These are phyloP conservation scores for Wallacemonas rigidus DNA, from an alignment of 208 protist species.

Conservation along the genomic window DNA sequence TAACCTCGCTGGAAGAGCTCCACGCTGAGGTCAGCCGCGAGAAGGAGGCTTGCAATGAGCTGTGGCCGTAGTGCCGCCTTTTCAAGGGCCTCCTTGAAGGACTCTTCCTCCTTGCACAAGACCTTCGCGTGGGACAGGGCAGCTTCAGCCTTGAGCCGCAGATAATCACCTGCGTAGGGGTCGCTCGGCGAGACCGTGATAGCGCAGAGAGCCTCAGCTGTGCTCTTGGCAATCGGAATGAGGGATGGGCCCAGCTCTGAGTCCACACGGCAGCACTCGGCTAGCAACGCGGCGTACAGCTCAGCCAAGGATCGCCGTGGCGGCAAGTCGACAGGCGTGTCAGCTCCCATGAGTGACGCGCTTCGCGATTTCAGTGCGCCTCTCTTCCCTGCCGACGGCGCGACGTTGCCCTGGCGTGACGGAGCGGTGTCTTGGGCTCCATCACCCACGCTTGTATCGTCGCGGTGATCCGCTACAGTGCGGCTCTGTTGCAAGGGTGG, in stretches of 20 bases:
- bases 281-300: constrained; percentile 67
- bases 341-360: not conserved
- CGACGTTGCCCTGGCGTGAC: not conserved
- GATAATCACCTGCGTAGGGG: constrained; percentile 14
- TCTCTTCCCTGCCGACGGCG: not conserved
- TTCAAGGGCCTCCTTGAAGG: not conserved
- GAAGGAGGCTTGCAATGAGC: constrained; percentile 2
- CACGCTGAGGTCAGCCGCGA: constrained; percentile 35
- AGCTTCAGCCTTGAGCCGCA: constrained; percentile 29
- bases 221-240: constrained; percentile 53
- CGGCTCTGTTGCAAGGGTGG: constrained; percentile 29
- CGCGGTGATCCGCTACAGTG: not conserved
- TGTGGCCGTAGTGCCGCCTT: constrained; percentile 3
- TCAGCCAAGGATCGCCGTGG: constrained; percentile 43
- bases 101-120: constrained; percentile 29
- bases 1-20: constrained; percentile 38
- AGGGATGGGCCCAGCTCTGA: constrained; percentile 48
- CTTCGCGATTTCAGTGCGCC: not conserved
- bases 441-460: not conserved
- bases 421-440: too few relatives aligned
- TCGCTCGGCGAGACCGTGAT: constrained; percentile 27
- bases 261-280: constrained; percentile 44
- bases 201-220: constrained; percentile 49
- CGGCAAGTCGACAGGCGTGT: not conserved
- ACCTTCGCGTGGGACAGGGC: constrained; percentile 28